Conservation (phyloP, 306 rosid genomes). For the Sesbania bispinosa region DNA sequence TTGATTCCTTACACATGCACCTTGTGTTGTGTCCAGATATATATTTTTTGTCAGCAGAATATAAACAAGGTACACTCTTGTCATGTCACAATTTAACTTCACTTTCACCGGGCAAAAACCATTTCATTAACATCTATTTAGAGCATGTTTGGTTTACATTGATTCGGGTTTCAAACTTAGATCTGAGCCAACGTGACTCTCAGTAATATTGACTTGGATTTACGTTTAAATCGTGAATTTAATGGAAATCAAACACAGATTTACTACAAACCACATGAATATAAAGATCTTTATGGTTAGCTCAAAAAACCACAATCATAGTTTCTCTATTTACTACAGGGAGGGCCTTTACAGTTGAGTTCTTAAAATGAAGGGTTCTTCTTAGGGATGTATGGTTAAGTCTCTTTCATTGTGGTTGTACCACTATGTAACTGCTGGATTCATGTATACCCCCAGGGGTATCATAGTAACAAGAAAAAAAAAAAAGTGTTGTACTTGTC, state of each 20-base stretch:
- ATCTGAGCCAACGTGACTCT: too few species aligned
- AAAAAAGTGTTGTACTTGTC: background rate
- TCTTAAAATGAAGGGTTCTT: background rate
- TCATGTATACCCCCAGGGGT: background rate
- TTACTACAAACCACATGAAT: too few species aligned
- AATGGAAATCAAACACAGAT: too few species aligned
- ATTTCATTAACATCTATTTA: too few species aligned
- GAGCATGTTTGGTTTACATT: too few species aligned
- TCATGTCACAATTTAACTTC: too few species aligned
- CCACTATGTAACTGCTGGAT: background rate
- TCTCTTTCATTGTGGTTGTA: background rate
- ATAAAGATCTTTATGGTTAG: too few species aligned
- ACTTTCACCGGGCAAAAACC: too few species aligned
- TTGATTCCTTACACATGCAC: conserved; percentile 20
- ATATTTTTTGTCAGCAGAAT: background rate
- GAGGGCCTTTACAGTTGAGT: background rate
- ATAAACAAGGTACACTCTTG: too few species aligned
- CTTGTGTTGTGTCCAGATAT: background rate
- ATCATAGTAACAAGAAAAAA: background rate
- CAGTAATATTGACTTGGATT: too few species aligned
- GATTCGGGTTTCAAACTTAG: too few species aligned
- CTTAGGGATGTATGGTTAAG: background rate
- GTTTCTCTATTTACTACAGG: background rate
- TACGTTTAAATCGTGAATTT: too few species aligned
- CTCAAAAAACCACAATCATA: background rate